These are phyloP conservation scores for Cercospora canescens DNA, from an alignment of 2,329 filamentous ascomycete species.

Conservation along the genomic window DNA sequence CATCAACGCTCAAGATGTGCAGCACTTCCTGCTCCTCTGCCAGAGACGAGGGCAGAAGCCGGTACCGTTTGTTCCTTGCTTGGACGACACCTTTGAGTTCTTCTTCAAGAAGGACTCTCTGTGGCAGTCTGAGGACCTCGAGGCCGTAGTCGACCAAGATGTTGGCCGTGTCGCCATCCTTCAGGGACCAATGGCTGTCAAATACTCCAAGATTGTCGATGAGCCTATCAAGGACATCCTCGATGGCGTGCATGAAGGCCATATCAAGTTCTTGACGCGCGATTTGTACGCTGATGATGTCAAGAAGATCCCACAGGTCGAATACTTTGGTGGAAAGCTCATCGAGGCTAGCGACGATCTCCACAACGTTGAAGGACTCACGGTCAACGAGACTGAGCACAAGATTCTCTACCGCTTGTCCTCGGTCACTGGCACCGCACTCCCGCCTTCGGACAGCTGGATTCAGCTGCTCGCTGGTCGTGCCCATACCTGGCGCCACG, in stretches of 20 bases:
- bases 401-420: constrained; percentile 86
- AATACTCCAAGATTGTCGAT: constrained; percentile 84
- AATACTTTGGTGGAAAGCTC: constrained; percentile 93
- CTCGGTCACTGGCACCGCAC: constrained; percentile 66
- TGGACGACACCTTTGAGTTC: constrained; percentile 97
- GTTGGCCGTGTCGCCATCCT: constrained; percentile 95
- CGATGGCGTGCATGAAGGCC: constrained; percentile 82
- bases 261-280: constrained; percentile 75
- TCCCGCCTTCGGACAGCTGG: constrained; percentile 84
- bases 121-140: constrained; percentile 97
- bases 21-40: constrained; percentile 93
- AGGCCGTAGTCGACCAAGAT: constrained; percentile 93
- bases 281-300: constrained; percentile 79
- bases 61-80: constrained; percentile 89
- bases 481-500: constrained; percentile 88
- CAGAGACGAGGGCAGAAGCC: constrained; percentile 92
- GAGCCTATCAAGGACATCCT: constrained; percentile 95
- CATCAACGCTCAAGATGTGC: constrained; percentile 97
- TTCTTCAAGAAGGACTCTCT: constrained; percentile 99
- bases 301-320: constrained; percentile 75
- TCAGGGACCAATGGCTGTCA: constrained; percentile 89
- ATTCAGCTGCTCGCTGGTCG: constrained; percentile 82
- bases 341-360: constrained; percentile 69
- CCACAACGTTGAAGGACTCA: constrained; percentile 78
- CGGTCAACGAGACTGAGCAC: constrained; percentile 72